Percentiles rank a stretch among this genome's conserved stretches.
phyloP scores from a whole-genome alignment of 108 stramenopile genomes.

The Mayamaea pseudoterrestris region DNA sequence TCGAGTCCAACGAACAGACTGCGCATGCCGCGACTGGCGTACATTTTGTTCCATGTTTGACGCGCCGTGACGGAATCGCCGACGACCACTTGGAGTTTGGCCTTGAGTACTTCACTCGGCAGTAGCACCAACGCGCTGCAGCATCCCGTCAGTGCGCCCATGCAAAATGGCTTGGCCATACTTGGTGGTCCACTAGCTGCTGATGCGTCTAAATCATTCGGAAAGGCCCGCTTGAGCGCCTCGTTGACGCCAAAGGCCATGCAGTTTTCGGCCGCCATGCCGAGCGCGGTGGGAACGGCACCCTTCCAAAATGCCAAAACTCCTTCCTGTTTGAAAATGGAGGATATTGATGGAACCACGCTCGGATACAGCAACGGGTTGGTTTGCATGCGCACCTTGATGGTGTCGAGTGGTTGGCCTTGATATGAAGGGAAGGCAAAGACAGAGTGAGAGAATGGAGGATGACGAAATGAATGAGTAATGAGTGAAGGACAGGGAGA shows the following conservation, averaged over 20 bases:
- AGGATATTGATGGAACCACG: conserved; percentile 27
- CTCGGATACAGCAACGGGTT: conserved; percentile 32
- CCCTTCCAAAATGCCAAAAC: conserved; percentile 54
- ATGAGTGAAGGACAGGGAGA: not conserved
- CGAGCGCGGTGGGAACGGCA: conserved; percentile 72
- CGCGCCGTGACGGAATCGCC: conserved; percentile 36
- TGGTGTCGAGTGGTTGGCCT: conserved; percentile 75
- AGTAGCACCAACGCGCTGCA: conserved; percentile 66
- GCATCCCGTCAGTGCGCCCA: conserved; percentile 78
- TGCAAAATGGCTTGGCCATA: conserved; percentile 66
- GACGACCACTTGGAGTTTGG: conserved; percentile 74
- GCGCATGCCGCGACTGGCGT: conserved; percentile 38
- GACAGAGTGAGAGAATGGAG: no score
- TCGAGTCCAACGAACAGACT: conserved; percentile 72
- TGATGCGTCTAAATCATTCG: conserved; percentile 20
- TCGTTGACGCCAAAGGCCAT: conserved; percentile 90
- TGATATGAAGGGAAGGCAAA: no score
- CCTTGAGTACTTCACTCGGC: conserved; percentile 80
- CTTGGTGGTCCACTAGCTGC: conserved; percentile 26
- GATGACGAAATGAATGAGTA: not conserved
- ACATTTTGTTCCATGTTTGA: conserved; percentile 57
- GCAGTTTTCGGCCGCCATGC: conserved; percentile 80
- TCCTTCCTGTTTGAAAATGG: conserved; percentile 47
- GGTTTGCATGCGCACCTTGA: conserved; percentile 83
- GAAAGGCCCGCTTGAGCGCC: conserved; percentile 77